Percentiles rank a stretch among this genome's conserved stretches.
phyloP scores from a whole-genome alignment of 805 yeast genomes.

The Hanseniaspora valbyensis region DNA sequence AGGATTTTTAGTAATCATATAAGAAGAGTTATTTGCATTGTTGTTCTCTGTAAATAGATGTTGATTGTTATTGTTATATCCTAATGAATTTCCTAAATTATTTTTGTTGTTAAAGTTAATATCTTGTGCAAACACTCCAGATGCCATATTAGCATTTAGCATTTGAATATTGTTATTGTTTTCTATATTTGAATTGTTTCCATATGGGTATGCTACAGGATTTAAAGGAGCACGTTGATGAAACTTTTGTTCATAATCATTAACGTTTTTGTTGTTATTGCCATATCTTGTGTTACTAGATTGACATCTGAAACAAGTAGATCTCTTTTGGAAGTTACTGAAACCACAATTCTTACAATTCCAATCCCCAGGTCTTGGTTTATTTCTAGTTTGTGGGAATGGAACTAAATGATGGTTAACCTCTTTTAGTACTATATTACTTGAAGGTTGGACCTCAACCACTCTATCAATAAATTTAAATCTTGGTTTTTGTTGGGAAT shows the following conservation, averaged over 20 bases:
- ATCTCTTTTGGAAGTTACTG: conserved; percentile 85
- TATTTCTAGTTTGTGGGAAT: conserved; percentile 73
- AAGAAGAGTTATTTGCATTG: conserved; percentile 15
- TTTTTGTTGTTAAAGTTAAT: neutral
- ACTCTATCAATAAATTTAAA: conserved; percentile 42
- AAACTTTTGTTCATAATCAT: conserved; percentile 17
- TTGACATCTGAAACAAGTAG: conserved; percentile 78
- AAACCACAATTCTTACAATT: conserved; percentile 95
- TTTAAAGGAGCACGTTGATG: conserved; percentile 10
- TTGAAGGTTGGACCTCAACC: conserved; percentile 80
- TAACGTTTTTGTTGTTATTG: conserved; percentile 18
- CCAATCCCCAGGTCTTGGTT: conserved; percentile 97
- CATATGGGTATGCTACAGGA: conserved; percentile 12
- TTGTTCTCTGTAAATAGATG: conserved; percentile 13
- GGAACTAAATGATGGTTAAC: conserved; percentile 75
- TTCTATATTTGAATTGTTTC: conserved; percentile 4
- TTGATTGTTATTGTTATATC: conserved; percentile 8
- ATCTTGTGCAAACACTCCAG: neutral
- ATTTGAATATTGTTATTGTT: neutral
- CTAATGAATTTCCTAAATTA: neutral
- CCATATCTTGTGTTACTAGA: conserved; percentile 15
- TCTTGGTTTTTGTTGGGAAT: conserved; percentile 12
- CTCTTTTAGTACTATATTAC: conserved; percentile 61
- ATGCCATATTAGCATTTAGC: neutral
- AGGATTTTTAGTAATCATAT: conserved; percentile 18